phyloP scores from a whole-genome alignment of 2,329 filamentous ascomycete species.

The Penicillium aurantiogriseum region DNA sequence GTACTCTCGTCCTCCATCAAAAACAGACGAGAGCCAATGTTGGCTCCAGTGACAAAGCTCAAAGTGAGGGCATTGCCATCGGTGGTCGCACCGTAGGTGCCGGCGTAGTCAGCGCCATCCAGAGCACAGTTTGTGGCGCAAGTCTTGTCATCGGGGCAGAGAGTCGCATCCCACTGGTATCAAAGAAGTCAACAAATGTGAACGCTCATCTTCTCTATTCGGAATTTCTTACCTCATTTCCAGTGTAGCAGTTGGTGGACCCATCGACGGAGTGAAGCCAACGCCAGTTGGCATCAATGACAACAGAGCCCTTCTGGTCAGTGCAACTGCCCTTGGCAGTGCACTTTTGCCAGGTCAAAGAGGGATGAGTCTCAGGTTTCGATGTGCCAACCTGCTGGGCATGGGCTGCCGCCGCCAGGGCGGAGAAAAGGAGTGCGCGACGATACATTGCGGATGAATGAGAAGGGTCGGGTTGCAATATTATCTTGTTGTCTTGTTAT shows the following conservation, averaged over 20 bases:
- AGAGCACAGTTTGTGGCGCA: constrained; percentile 59
- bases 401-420: constrained; percentile 24
- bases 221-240: constrained; percentile 40
- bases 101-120: constrained; percentile 56
- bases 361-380: constrained; percentile 46
- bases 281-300: constrained; percentile 59
- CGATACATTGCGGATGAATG: constrained; percentile 27
- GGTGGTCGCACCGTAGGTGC: constrained; percentile 54
- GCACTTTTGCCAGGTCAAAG: constrained; percentile 55
- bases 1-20: constrained; percentile 61
- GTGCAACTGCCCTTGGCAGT: constrained; percentile 52
- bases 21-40: constrained; percentile 58
- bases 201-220: not conserved
- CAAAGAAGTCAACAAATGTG: not conserved
- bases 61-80: constrained; percentile 51
- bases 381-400: constrained; percentile 37
- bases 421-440: constrained; percentile 31
- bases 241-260: constrained; percentile 58
- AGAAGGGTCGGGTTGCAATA: constrained; percentile 8
- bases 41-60: constrained; percentile 47
- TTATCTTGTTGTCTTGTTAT: constrained; percentile 10
- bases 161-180: constrained; percentile 44
- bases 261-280: constrained; percentile 53
- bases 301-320: constrained; percentile 52
- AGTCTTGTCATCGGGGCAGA: constrained; percentile 49